These are phyloP conservation scores for Chlorella sorokiniana DNA, from an alignment of 139 green algal genomes.

Conservation along the genomic window DNA sequence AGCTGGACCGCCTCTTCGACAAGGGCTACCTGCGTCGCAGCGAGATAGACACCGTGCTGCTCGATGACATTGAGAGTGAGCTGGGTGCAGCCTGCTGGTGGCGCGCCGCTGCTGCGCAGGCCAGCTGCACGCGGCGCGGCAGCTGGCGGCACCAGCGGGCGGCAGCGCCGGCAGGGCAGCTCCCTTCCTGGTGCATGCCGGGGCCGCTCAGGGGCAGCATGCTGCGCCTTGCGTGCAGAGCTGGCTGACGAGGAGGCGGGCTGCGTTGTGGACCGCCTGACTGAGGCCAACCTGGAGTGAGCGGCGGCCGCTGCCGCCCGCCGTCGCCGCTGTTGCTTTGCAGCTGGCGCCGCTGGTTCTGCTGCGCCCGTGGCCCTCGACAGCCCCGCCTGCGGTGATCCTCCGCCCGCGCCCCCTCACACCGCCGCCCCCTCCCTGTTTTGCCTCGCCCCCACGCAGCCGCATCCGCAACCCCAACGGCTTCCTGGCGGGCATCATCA, in stretches of 20 bases:
- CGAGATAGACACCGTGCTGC: constrained; percentile 48
- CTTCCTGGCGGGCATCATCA: constrained; percentile 59
- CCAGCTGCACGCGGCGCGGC: background rate
- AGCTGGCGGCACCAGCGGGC: too few relatives aligned
- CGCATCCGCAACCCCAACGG: constrained; percentile 52
- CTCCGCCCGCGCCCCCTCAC: background rate
- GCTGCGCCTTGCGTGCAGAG: too few relatives aligned
- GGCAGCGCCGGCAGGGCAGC: background rate
- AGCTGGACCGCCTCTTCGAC: constrained; percentile 55
- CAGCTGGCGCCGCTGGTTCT: background rate
- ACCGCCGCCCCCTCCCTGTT: background rate
- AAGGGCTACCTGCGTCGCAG: constrained; percentile 36
- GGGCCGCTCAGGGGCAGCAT: too few relatives aligned
- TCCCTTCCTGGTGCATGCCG: too few relatives aligned
- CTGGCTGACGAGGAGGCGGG: constrained; percentile 44
- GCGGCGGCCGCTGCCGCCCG: background rate
- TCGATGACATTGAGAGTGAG: constrained; percentile 54
- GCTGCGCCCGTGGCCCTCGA: background rate
- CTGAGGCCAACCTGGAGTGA: constrained; percentile 51
- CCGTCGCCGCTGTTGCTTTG: background rate
- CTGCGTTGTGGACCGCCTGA: constrained; percentile 54
- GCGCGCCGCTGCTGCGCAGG: background rate
- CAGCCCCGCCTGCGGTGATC: too few relatives aligned
- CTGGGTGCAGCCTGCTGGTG: background rate
- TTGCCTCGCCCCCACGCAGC: background rate